These are phyloP conservation scores for Aspergillus wentii DNA, from an alignment of 495 filamentous ascomycete genomes.

Conservation along the genomic window DNA sequence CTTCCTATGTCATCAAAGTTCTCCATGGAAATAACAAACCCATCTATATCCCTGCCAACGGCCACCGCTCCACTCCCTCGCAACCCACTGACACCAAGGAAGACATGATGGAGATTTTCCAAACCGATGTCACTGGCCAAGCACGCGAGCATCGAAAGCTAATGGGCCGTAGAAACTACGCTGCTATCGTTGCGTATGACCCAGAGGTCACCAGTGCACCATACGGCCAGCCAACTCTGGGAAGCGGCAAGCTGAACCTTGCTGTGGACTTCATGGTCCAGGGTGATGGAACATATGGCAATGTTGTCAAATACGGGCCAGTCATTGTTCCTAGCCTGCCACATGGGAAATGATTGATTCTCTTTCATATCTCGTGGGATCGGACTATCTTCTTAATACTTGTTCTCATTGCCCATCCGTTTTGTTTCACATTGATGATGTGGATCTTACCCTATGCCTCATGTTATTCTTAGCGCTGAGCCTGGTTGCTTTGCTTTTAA, in stretches of 20 bases:
- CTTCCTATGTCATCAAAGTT: constrained; percentile 81
- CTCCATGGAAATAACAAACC: constrained; percentile 82
- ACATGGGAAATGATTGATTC: constrained; percentile 51
- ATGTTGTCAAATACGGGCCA: constrained; percentile 92
- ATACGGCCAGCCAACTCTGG: constrained; percentile 40
- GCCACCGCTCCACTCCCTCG: constrained; percentile 60
- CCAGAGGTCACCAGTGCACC: constrained; percentile 65
- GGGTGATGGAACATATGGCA: constrained; percentile 71
- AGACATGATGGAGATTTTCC: constrained; percentile 99
- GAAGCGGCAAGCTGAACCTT: constrained; percentile 70
- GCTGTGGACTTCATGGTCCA: constrained; percentile 98
- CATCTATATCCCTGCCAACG: constrained; percentile 87
- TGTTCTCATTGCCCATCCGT: too few relatives aligned
- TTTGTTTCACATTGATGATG: too few relatives aligned
- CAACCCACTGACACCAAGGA: constrained; percentile 81
- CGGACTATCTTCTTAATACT: too few relatives aligned
- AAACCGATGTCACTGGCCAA: constrained; percentile 76
- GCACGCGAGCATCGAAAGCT: constrained; percentile 79
- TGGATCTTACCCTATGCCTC: too few relatives aligned
- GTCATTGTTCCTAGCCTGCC: constrained; percentile 93
- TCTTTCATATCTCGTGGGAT: too few relatives aligned
- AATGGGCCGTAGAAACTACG: constrained; percentile 90
- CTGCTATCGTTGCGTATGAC: constrained; percentile 90
- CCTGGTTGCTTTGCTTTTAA: too few relatives aligned
- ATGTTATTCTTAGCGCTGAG: too few relatives aligned